These are phyloP conservation scores for Penicillium riverlandense DNA, from an alignment of 495 filamentous ascomycete species.

Conservation along the genomic window DNA sequence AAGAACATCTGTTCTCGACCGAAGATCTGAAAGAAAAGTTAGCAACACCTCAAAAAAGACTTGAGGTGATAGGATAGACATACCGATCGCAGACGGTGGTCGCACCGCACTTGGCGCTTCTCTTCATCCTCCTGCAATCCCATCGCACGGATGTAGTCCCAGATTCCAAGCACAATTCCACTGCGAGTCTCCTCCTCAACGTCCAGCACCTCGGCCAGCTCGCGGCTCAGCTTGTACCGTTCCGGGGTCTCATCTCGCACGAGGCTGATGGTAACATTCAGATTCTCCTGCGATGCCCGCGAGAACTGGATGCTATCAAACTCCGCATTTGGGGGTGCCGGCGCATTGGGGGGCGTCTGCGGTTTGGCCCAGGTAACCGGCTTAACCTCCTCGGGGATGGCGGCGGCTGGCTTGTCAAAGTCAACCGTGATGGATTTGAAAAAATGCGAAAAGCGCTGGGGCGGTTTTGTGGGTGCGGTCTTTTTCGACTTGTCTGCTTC, in stretches of 20 bases:
- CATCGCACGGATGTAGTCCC: slow-evolving; percentile 88
- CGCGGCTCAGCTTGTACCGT: slow-evolving; percentile 67
- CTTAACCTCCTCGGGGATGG: slow-evolving; percentile 47
- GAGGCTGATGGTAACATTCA: slow-evolving; percentile 85
- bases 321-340: slow-evolving; percentile 50
- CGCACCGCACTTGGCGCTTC: slow-evolving; percentile 82
- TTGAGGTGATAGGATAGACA: slow-evolving; percentile 12
- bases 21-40: slow-evolving; percentile 54
- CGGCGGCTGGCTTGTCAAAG: slow-evolving; percentile 57
- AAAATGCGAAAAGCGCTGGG: slow-evolving; percentile 79
- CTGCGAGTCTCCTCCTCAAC: slow-evolving; percentile 78
- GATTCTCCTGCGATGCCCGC: slow-evolving; percentile 82
- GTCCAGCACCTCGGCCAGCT: slow-evolving; percentile 80
- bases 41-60: slow-evolving; percentile 3
- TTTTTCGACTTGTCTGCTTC: slow-evolving; percentile 30
- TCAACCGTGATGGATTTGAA: slow-evolving; percentile 89
- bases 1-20: slow-evolving; percentile 73
- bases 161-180: slow-evolving; percentile 81
- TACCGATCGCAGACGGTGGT: slow-evolving; percentile 71
- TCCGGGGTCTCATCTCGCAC: slow-evolving; percentile 80
- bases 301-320: slow-evolving; percentile 92
- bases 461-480: slow-evolving; percentile 33
- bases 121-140: slow-evolving; percentile 89
- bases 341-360: slow-evolving; percentile 44
- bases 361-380: slow-evolving; percentile 70